These are phyloP conservation scores for Emericellopsis atlantica DNA, from an alignment of 2,329 filamentous ascomycete species.

Conservation along the genomic window DNA sequence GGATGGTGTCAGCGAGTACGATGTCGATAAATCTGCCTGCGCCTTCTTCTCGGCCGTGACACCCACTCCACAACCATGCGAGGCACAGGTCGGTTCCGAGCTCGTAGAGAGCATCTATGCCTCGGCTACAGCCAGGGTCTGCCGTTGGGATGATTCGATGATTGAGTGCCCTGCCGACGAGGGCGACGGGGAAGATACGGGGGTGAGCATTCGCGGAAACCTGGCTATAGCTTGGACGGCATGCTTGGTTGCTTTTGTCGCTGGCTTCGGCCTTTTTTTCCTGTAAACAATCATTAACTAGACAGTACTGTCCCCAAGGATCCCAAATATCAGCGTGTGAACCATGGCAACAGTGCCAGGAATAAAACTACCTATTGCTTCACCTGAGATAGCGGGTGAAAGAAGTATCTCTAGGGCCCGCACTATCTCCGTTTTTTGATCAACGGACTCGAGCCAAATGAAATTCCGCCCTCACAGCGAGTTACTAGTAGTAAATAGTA, in stretches of 20 bases:
- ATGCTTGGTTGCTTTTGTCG: conserved; percentile 1
- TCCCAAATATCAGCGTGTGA: not conserved
- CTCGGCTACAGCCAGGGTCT: not conserved
- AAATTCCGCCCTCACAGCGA: not conserved
- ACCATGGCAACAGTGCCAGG: not conserved
- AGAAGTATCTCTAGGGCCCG: not conserved
- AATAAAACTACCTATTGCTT: not conserved
- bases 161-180: not conserved
- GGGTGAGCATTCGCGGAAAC: conserved; percentile 1
- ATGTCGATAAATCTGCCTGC: not conserved
- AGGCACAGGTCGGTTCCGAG: not conserved
- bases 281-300: not conserved
- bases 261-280: not conserved
- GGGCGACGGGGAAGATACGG: not conserved
- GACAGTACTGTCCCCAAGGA: not conserved
- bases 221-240: not conserved
- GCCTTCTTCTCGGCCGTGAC: not conserved
- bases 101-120: not conserved
- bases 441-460: not conserved
- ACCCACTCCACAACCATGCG: not conserved
- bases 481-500: not conserved
- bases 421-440: not conserved
- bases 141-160: not conserved
- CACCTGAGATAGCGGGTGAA: not conserved
- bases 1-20: not conserved